A percentile compares a stretch with the other conserved stretches of the same genome.
Conservation (phyloP, 73 alveolate species). For the Paramecium pentaurelia region DNA sequence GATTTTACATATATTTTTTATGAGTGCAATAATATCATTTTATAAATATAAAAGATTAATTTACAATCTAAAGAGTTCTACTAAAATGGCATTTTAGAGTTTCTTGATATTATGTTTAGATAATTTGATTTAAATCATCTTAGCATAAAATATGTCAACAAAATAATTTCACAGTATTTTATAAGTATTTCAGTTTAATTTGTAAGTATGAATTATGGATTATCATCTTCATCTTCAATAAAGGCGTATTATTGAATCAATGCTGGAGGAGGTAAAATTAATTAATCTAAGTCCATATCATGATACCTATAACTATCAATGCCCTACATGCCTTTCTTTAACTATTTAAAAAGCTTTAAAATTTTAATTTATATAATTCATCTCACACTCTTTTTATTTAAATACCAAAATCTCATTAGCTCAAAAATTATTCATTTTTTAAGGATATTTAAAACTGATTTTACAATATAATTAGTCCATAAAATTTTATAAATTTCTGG, state of each 20-base stretch:
- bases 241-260: neutral
- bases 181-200: neutral
- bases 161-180: constrained; percentile 1
- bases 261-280: neutral
- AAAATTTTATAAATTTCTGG: too few relatives aligned
- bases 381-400: neutral
- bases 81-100: neutral
- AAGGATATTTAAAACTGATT: too few relatives aligned
- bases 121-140: neutral
- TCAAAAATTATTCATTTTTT: neutral
- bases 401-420: neutral
- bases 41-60: neutral
- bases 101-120: neutral
- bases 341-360: neutral
- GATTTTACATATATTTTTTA: neutral
- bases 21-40: neutral
- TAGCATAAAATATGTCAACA: constrained; percentile 18
- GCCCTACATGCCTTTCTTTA: neutral
- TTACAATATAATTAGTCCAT: too few relatives aligned
- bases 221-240: constrained; percentile 11
- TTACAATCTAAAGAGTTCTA: constrained; percentile 9
- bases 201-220: neutral
- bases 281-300: neutral
- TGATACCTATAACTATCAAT: neutral
- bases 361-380: neutral